Evolutionary conservation across 2,329 filamentous ascomycete genomes (phyloP).

Genomic region (Laburnicola sp.): DNA sequence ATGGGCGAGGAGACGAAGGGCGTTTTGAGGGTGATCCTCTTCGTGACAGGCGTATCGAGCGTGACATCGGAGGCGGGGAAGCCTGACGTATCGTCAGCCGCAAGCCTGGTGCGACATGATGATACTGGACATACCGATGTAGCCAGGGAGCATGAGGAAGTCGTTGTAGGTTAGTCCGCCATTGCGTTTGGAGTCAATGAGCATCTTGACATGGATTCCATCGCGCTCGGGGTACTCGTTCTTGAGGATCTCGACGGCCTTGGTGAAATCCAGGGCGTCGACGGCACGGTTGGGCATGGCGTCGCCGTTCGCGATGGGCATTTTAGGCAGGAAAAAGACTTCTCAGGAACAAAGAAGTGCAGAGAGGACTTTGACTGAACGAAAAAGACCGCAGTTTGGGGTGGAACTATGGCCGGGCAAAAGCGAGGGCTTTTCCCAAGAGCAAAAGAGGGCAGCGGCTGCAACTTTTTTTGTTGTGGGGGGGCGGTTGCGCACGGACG

Average conservation of each 20-base stretch:
- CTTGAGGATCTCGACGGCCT: constrained; percentile 77
- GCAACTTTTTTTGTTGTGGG: constrained; percentile 31
- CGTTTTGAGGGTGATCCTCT: constrained; percentile 93
- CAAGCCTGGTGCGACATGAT: constrained; percentile 8
- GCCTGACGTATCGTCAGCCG: constrained; percentile 51
- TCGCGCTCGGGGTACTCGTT: constrained; percentile 76
- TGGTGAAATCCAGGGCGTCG: constrained; percentile 71
- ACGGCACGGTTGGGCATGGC: constrained; percentile 54
- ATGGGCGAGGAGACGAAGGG: constrained; percentile 97
- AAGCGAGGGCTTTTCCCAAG: constrained; percentile 56
- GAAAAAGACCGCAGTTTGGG: constrained; percentile 41
- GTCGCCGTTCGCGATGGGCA: constrained; percentile 73
- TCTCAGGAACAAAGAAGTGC: constrained; percentile 37
- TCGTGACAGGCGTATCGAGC: constrained; percentile 90
- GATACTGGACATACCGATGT: constrained; percentile 69
- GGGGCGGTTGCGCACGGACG: constrained; percentile 7
- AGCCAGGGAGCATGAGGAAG: constrained; percentile 93
- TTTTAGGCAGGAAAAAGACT: constrained; percentile 50
- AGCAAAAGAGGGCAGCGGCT: constrained; percentile 38
- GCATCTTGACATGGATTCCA: constrained; percentile 81
- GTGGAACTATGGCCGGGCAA: constrained; percentile 58
- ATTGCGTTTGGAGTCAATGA: constrained; percentile 88
- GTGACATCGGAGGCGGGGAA: constrained; percentile 88
- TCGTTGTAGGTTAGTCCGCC: constrained; percentile 98
- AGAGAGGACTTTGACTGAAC: constrained; percentile 21